phyloP scores from a whole-genome alignment of 2,329 filamentous ascomycete species.

The Sclerotinia trifoliorum region DNA sequence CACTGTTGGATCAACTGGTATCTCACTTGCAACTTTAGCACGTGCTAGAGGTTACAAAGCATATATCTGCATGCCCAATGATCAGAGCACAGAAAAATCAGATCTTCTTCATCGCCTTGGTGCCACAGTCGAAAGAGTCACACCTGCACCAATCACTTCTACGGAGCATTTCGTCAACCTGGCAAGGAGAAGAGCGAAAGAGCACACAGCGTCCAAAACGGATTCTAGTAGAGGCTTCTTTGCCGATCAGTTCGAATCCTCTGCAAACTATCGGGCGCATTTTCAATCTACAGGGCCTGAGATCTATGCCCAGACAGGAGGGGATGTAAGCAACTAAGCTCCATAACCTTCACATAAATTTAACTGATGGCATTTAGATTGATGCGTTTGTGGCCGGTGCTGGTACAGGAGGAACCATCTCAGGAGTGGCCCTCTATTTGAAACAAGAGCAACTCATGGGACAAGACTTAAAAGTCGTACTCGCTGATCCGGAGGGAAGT shows the following conservation, averaged over 20 bases:
- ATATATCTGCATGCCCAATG: constrained; percentile 96
- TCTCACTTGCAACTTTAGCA: constrained; percentile 86
- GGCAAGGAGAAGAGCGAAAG: constrained; percentile 70
- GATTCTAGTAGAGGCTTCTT: constrained; percentile 80
- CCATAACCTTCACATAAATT: not conserved
- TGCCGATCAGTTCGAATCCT: constrained; percentile 92
- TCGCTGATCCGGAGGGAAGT: constrained; percentile 92
- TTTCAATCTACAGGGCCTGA: constrained; percentile 82
- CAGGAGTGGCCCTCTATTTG: constrained; percentile 78
- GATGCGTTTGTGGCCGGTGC: constrained; percentile 92
- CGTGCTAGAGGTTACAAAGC: constrained; percentile 85
- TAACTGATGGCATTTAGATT: constrained; percentile 43
- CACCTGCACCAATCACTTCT: constrained; percentile 90
- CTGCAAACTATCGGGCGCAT: constrained; percentile 86
- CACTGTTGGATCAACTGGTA: constrained; percentile 93
- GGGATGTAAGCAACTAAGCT: constrained; percentile 41
- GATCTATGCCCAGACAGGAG: constrained; percentile 75
- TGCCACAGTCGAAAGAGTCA: constrained; percentile 86
- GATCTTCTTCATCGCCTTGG: constrained; percentile 86
- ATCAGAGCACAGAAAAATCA: constrained; percentile 85
- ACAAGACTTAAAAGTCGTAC: constrained; percentile 61
- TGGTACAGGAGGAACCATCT: constrained; percentile 90
- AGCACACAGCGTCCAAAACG: constrained; percentile 61
- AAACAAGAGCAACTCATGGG: constrained; percentile 57
- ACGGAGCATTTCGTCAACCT: constrained; percentile 93